Conservation (phyloP, 495 filamentous ascomycete species). For the Xylaria longipes region DNA sequence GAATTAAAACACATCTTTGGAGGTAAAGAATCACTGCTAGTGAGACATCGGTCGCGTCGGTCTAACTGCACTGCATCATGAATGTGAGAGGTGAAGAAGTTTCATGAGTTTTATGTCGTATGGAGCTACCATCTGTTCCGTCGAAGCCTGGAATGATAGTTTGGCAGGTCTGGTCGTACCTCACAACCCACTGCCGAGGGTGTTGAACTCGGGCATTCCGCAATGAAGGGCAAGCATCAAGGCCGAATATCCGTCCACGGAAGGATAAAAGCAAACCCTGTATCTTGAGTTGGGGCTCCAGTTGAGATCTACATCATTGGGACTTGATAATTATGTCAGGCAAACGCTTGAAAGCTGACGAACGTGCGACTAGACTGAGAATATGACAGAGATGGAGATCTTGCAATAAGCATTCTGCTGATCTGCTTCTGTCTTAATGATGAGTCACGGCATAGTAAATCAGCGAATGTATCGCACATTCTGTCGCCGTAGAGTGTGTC, state of each 20-base stretch:
- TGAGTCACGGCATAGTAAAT: background rate
- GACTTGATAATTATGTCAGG: background rate
- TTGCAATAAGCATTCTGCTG: background rate
- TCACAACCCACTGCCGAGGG: background rate
- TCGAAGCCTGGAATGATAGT: background rate
- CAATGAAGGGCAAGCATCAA: constrained; percentile 18
- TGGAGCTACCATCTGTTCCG: too few species aligned
- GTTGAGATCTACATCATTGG: background rate
- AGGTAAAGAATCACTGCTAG: background rate
- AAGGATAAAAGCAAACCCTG: background rate
- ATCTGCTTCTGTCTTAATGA: background rate
- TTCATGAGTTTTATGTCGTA: too few species aligned
- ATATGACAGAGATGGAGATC: background rate
- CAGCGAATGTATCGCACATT: background rate
- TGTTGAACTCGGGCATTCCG: constrained; percentile 2
- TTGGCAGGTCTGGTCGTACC: background rate
- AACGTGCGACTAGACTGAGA: background rate
- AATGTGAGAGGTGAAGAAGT: background rate
- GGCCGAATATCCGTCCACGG: background rate
- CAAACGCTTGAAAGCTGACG: background rate
- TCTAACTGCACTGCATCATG: background rate
- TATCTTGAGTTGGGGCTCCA: background rate
- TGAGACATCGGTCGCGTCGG: background rate
- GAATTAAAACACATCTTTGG: background rate
- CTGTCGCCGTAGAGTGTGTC: background rate